phyloP scores from a whole-genome alignment of 495 filamentous ascomycete genomes.

The Podospora fimiseda region DNA sequence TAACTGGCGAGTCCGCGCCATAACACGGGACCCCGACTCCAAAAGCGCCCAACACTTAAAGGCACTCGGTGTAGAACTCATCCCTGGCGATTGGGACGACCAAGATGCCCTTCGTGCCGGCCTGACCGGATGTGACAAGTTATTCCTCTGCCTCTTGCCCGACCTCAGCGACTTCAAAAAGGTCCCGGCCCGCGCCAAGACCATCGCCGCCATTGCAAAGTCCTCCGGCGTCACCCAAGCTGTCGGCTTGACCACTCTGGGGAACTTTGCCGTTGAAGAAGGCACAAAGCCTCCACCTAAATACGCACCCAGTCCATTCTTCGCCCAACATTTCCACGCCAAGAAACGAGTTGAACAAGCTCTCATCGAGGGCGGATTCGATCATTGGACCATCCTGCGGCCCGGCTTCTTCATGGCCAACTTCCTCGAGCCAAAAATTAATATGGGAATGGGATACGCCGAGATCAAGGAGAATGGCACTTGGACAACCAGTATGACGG shows the following conservation, averaged over 20 bases:
- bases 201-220: conserved; percentile 35
- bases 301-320: conserved; percentile 20
- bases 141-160: conserved; percentile 41
- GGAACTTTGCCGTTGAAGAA: conserved; percentile 8
- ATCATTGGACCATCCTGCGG: conserved; percentile 40
- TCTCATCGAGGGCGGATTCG: conserved; percentile 33
- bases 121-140: conserved; percentile 29
- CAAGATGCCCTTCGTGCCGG: conserved; percentile 27
- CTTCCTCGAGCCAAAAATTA: too few species aligned
- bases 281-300: conserved; percentile 17
- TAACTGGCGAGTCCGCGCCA: conserved; percentile 30
- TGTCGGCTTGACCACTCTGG: conserved; percentile 35
- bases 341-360: conserved; percentile 37
- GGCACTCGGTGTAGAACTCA: conserved; percentile 28
- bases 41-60: neutral
- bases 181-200: conserved; percentile 23
- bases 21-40: conserved; percentile 27
- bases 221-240: conserved; percentile 28
- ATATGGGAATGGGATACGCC: too few species aligned
- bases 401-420: conserved; percentile 49
- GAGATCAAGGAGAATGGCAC: too few species aligned
- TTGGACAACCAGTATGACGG: too few species aligned
- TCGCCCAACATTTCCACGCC: neutral
- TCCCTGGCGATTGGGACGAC: conserved; percentile 35
- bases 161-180: conserved; percentile 18